These are phyloP conservation scores for Nymphaea colorata DNA, from an alignment of 164 flowering plant genomes.

Conservation along the genomic window DNA sequence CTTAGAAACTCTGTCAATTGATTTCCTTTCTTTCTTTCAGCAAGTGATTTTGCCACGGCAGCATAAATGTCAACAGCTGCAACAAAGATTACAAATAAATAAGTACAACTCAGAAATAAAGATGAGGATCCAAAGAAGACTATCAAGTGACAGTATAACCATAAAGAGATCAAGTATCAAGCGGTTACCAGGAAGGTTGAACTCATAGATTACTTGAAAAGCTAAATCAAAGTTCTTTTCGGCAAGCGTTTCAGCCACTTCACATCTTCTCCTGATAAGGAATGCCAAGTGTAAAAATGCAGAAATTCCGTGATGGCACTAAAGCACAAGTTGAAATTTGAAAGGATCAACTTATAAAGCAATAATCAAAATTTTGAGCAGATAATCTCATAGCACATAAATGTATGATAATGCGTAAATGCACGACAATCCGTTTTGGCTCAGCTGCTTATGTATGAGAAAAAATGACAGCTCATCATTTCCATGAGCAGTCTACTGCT, in stretches of 20 bases:
- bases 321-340: no score
- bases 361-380: no score
- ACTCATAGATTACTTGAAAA: constrained; percentile 76
- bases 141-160: background rate
- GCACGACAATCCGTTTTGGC: no score
- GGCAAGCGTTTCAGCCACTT: constrained; percentile 86
- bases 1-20: constrained; percentile 84
- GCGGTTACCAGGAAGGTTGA: constrained; percentile 73
- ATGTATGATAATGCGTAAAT: no score
- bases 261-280: constrained; percentile 76
- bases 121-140: background rate
- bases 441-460: no score
- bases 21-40: constrained; percentile 88
- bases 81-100: constrained; percentile 3
- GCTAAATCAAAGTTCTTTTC: constrained; percentile 96
- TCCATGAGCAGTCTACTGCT: no score
- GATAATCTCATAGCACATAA: no score
- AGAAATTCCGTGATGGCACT: no score
- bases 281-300: background rate
- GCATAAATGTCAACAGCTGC: constrained; percentile 98
- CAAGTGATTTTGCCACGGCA: constrained; percentile 93
- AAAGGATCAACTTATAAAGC: no score
- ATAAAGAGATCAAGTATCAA: background rate
- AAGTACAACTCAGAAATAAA: background rate
- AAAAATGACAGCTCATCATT: no score